Base-by-base conservation (phyloP, 2,329 filamentous ascomycete genomes). In the Magnaporthiopsis incrustans region DNA sequence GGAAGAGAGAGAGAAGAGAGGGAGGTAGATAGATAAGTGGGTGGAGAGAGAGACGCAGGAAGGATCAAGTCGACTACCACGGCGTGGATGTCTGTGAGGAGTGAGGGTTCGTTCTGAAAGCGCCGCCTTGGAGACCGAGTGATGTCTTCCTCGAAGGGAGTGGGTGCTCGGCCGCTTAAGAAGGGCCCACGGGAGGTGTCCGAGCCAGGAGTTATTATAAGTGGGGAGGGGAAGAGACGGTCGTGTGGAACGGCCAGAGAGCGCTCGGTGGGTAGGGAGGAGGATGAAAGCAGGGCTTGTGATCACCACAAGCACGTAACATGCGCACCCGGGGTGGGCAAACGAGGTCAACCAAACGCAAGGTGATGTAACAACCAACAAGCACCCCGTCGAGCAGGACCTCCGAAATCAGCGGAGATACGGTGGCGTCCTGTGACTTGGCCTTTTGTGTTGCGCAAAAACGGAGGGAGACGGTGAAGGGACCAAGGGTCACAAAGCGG, bases 281-380 rank as follows among this genome's bases (percentile, higher is more conserved):
- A 4, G 57, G 7, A 15, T n/a, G 57, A 4, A 58, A 22, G 25
- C 25, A 58, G 57, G 25, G 57, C 30, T 27, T 53, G 44, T 53
- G 44, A 53, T 53, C 35, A 53, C 25, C 60, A 32, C 60, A 62
- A 62, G 60, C 25, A 38, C 30, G 38, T 32, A 53, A 53, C 44
- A 53, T 11, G 44, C 44, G 44, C 44, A 53, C 44, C 44, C 44
- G 44, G 44, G 44, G 44, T 25, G 44, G 44, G 44, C 44, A 53
- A 53, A 53, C 44, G 22, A 30, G 60, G 44, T 44, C 30, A 62
- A 38, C 30, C 38, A 62, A 56, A 62, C 30, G 38, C 60, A 25
- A 56, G 26, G 60, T 62, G 60, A 62, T 62, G 60, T 56, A 62
- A 62, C 60, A 60, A 44, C n/a, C 35, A 60, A 44, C 60, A 62